phyloP scores from a whole-genome alignment of 225 moss, liverwort and hornwort species.

The Neckera pumila region DNA sequence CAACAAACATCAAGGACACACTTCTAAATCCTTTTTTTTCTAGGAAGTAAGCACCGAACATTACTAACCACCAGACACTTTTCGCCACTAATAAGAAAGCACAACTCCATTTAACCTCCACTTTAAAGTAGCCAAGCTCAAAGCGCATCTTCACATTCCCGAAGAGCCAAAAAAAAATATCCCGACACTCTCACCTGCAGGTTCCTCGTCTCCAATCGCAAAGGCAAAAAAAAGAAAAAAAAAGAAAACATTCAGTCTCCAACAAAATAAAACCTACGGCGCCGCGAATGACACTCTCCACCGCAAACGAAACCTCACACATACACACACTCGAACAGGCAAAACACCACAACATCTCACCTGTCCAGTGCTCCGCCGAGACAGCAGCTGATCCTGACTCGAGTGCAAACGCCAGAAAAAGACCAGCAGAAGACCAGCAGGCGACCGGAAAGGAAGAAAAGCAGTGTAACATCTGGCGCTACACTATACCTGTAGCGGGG shows the following conservation, averaged over 20 bases:
- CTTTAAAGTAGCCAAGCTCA: not conserved
- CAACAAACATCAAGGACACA: no score
- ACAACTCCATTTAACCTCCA: not conserved
- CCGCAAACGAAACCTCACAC: not conserved
- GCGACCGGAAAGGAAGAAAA: not conserved
- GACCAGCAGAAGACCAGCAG: not conserved
- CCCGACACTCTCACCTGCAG: not conserved
- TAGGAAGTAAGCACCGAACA: no score
- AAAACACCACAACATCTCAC: not conserved
- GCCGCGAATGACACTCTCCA: not conserved
- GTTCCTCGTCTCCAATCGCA: not conserved
- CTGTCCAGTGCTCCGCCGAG: not conserved
- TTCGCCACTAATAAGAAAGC: not conserved
- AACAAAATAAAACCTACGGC: not conserved
- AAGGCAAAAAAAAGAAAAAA: no score
- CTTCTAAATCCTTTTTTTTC: not conserved
- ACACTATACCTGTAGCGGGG: not conserved
- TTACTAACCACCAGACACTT: not conserved
- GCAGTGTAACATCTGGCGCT: accelerated
- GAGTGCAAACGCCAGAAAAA: not conserved
- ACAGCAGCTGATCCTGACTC: not conserved
- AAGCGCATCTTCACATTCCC: not conserved
- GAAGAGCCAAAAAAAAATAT: not conserved
- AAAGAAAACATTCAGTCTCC: not conserved
- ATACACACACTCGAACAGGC: not conserved